Base-by-base conservation (phyloP, 148 eudicot genomes). In the Polygonum aviculare region DNA sequence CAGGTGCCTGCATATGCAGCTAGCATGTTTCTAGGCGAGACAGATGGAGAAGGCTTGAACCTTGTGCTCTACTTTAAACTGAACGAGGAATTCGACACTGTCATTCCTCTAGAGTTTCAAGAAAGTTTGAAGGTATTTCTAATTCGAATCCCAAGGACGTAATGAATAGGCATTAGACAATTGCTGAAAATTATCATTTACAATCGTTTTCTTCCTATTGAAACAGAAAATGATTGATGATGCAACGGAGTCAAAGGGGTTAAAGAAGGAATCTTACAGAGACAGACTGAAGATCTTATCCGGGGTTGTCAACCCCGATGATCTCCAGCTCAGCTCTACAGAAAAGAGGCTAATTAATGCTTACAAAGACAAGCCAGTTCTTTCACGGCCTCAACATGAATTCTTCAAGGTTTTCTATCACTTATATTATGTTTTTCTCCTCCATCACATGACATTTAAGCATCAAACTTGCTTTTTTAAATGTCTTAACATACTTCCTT, bases 1-100 rank as follows among this genome's bases (percentile, higher is more conserved):
- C 88, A 90, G 96, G 80, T 93, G 84, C 98, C 98, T 84, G 76
- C 90, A 65, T 91, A 93, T 84, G 84, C 98, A 40, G 88, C 98
- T 65, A 74, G 88, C 21, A 76, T 93, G 81, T 93, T 93, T 81
- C 81, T 71, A 59, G 92, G 93, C 69, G 92, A 93, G 15, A 77
- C 73, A 33, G 83, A 93, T 57, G 98, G 98, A 16, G 98, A 91
- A 78, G 92, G 98, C 59, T 69, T 87, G 78, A 93, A 91, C 86
- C 88, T 93, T 16, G 96, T 93, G 7, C 41, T 93, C 55, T 93
- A 93, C 77, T 93, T 93, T 82, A 88, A 81, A 81, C 49, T 89
- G 47, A 88, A 92, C 12, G 98, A 93, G 33, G 82, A 84, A 73
- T 78, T 93, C 41, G 88, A 86, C 62, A 74, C 77, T 74, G 90